These are phyloP conservation scores for Trichoderma polysporum DNA, from an alignment of 2,329 filamentous ascomycete genomes.

Conservation along the genomic window DNA sequence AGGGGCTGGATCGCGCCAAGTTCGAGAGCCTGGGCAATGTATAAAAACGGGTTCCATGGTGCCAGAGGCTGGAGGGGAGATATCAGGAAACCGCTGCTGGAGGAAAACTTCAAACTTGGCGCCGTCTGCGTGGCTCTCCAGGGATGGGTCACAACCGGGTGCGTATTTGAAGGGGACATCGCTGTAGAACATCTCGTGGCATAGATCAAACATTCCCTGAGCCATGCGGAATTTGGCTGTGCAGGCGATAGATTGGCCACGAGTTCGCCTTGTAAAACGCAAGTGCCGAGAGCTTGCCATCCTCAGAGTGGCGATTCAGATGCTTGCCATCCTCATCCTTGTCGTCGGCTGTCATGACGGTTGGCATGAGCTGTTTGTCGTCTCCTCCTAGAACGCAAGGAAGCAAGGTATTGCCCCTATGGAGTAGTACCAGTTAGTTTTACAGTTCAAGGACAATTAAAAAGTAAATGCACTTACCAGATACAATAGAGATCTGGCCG, in stretches of 20 bases:
- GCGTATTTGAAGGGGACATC: slow-evolving; percentile 22
- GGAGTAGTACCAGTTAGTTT: no score
- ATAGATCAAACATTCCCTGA: slow-evolving; percentile 22
- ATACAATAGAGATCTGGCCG: slow-evolving; percentile 26
- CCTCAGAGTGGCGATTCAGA: slow-evolving; percentile 15
- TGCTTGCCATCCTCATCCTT: slow-evolving; percentile 5
- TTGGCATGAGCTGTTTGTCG: slow-evolving; percentile 23
- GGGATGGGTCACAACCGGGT: no score
- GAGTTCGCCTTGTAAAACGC: slow-evolving; percentile 21
- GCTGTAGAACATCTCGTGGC: slow-evolving; percentile 21
- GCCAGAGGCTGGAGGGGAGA: no score
- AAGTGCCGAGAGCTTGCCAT: slow-evolving; percentile 22
- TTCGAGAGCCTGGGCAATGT: no score
- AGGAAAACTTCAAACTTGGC: no score
- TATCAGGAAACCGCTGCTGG: no score
- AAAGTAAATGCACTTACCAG: no score
- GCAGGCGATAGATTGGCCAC: slow-evolving; percentile 24
- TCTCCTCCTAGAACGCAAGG: slow-evolving; percentile 29
- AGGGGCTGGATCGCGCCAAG: no score
- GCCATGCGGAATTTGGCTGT: slow-evolving; percentile 28
- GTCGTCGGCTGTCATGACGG: background rate
- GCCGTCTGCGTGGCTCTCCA: no score
- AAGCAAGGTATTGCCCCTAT: slow-evolving; percentile 26
- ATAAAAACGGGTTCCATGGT: no score
- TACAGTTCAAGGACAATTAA: no score